Conservation (phyloP, 768 basidiomycete genomes). For the Ramaria rubella region DNA sequence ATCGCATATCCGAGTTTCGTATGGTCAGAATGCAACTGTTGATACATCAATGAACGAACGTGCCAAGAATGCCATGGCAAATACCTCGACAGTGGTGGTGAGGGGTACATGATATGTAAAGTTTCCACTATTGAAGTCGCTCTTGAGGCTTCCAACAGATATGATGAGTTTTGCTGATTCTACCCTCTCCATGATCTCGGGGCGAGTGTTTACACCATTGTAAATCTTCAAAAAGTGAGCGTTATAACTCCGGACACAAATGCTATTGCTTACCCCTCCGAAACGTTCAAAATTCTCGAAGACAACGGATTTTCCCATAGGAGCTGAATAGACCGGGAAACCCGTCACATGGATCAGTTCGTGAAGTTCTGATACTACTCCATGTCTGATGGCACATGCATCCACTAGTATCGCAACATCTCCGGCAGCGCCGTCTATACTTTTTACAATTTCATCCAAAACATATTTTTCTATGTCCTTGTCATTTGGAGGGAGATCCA, state of each 20-base stretch:
- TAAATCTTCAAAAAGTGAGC: slow-evolving; percentile 50
- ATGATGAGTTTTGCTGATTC: slow-evolving; percentile 72
- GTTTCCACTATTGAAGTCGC: slow-evolving; percentile 86
- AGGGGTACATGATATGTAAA: slow-evolving; percentile 70
- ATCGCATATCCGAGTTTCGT: slow-evolving; percentile 57
- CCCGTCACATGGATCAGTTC: slow-evolving; percentile 58
- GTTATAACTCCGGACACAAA: not conserved
- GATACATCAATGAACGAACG: not conserved
- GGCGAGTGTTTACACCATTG: slow-evolving; percentile 62
- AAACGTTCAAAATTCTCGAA: slow-evolving; percentile 65
- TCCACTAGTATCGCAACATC: slow-evolving; percentile 76
- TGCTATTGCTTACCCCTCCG: slow-evolving; percentile 60
- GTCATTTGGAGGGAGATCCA: slow-evolving; percentile 45
- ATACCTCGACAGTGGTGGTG: slow-evolving; percentile 56
- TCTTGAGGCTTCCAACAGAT: slow-evolving; percentile 62
- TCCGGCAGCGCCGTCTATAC: slow-evolving; percentile 50
- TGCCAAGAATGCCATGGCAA: not conserved
- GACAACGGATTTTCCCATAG: slow-evolving; percentile 79
- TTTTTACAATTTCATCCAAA: slow-evolving; percentile 61
- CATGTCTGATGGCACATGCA: slow-evolving; percentile 72
- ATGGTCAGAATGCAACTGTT: slow-evolving; percentile 69
- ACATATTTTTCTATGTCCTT: slow-evolving; percentile 59
- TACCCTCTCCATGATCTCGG: slow-evolving; percentile 60
- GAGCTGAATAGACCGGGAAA: slow-evolving; percentile 67
- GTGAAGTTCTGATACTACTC: slow-evolving; percentile 52